phyloP scores from a whole-genome alignment of 1,284 basidiomycete species.

The Heterobasidion occidentale region DNA sequence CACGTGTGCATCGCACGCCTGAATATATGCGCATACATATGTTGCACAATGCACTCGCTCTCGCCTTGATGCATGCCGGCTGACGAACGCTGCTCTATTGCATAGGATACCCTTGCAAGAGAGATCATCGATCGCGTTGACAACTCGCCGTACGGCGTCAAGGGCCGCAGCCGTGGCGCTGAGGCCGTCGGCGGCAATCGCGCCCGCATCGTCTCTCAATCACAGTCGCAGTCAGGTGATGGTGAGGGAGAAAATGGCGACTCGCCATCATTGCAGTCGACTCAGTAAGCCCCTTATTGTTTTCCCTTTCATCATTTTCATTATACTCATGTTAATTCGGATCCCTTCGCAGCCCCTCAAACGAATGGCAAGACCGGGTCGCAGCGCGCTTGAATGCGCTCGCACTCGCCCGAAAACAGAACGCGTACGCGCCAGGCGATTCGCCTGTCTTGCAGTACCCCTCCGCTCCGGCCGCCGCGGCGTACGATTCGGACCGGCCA shows the following conservation, averaged over 20 bases:
- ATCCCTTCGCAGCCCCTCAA: conserved; percentile 48
- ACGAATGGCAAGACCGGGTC: conserved; percentile 66
- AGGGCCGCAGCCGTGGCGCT: conserved; percentile 41
- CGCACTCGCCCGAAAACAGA: conserved; percentile 14
- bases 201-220: conserved; percentile 9
- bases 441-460: conserved; percentile 2
- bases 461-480: background rate
- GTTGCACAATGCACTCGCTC: background rate
- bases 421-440: conserved; percentile 2
- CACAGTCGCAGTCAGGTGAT: conserved; percentile 21
- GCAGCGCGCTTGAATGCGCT: conserved; percentile 28
- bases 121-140: conserved; percentile 74
- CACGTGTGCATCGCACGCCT: background rate
- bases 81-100: background rate
- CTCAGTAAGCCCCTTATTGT: conserved; percentile 35
- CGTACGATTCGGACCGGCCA: background rate
- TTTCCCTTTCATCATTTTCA: background rate
- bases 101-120: conserved; percentile 59
- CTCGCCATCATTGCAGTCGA: conserved; percentile 30
- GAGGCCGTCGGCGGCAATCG: conserved; percentile 15
- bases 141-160: conserved; percentile 66
- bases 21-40: background rate
- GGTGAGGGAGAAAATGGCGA: conserved; percentile 9
- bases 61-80: background rate
- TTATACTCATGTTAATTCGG: background rate